phyloP scores from a whole-genome alignment of 2,329 filamentous ascomycete species.

The Zasmidium cellare region DNA sequence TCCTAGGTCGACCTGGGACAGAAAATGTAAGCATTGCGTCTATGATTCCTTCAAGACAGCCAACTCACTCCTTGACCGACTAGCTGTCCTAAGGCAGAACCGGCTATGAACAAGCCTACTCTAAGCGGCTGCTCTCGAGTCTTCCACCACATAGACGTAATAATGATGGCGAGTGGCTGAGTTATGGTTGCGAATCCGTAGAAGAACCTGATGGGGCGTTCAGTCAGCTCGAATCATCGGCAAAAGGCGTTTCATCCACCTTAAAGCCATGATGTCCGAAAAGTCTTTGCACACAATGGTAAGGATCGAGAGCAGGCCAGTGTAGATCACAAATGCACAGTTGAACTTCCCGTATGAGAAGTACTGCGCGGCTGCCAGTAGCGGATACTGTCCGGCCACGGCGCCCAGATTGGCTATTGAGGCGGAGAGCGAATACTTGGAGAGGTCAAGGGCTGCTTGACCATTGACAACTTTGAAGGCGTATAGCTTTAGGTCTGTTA shows the following conservation, averaged over 20 bases:
- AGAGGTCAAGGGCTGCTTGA: neutral
- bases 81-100: conserved; percentile 1
- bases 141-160: conserved; percentile 6
- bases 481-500: neutral
- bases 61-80: conserved; percentile 1
- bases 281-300: conserved; percentile 2
- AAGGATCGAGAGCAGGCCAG: neutral
- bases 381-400: neutral
- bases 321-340: neutral
- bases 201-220: neutral
- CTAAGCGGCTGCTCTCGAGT: neutral
- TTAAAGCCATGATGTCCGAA: neutral
- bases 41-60: neutral
- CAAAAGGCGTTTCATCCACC: neutral
- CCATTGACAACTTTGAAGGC: neutral
- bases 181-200: neutral
- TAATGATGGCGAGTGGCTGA: neutral
- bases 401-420: neutral
- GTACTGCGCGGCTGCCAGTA: neutral
- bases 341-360: conserved; percentile 5
- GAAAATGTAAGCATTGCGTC: neutral
- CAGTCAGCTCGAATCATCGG: neutral
- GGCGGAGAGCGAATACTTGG: neutral
- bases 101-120: conserved; percentile 3
- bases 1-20: neutral